Evolutionary conservation across 495 filamentous ascomycete species (phyloP), one percentile per base, ranked within the genome.

Genomic region (Hypoxylon fuscum): DNA sequence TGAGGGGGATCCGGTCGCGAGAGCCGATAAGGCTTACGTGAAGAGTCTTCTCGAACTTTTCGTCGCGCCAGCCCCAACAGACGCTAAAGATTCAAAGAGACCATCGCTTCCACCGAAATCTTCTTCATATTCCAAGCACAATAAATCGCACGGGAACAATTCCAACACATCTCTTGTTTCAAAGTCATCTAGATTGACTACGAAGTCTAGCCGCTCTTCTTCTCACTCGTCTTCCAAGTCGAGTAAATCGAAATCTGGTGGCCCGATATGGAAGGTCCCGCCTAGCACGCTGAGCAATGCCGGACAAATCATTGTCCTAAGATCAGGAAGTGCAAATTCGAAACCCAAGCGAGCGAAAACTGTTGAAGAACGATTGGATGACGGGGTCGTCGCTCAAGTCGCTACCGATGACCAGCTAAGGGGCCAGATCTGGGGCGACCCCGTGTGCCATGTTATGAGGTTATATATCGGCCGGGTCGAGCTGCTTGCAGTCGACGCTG

Each of bases 1-100:
- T 66, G 91, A 96, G 64, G 91, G 91, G 2, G 91, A 96, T 59
- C 90, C 90, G 0, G 90, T 96, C 0, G 76, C 86, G 1, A 74
- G 91, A 15, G 91, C 90, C 0, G 90, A 94, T 65, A 89, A 84
- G 71, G 81, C 83, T 0, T 93, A 93, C 61, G 79, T 94, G 8
- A 77, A 81, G 38, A 88, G 85, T 12, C 78, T 96, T 21, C 75
- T 93, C 8, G 86, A 88, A 55, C 79, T 95, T 1, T 90, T 90
- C 64, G 78, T 85, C 2, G 74, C 79, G 0, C 87, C 90, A 0
- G 78, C 84, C 1, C 90, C 90, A 1, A 66, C 56, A 1, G 63
- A 73, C 4, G 6, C 21, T 21, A 66, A 59, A 18, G 48, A 53
- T 29, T 34, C 42, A 23, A 31, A 34, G n/a, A 60, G 43, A 15